A percentile compares a stretch with the other conserved stretches of the same genome.
These are phyloP conservation scores for Solanum gracilifrons DNA, from an alignment of 257 asterid species.

Conservation along the genomic window DNA sequence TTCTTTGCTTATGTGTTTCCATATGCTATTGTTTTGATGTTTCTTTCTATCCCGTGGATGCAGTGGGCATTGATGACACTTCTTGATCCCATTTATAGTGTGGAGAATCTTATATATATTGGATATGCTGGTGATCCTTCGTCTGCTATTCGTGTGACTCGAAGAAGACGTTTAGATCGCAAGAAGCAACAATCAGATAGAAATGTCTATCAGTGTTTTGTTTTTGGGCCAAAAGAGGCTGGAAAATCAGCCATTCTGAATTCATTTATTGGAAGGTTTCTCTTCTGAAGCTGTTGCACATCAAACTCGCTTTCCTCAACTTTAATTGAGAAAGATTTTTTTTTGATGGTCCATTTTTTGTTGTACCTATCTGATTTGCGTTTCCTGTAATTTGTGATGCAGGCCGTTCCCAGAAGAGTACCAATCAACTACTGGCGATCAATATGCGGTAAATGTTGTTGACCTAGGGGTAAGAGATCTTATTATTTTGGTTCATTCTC, in stretches of 20 bases:
- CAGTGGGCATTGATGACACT: slow-evolving; percentile 98
- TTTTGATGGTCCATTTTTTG: neutral
- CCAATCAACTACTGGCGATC: slow-evolving; percentile 43
- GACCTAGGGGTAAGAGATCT: slow-evolving; percentile 42
- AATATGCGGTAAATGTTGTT: slow-evolving; percentile 61
- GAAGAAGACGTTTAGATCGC: slow-evolving; percentile 85
- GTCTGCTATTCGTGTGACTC: slow-evolving; percentile 70
- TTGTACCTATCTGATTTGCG: neutral
- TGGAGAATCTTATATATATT: slow-evolving; percentile 75
- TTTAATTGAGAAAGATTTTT: neutral
- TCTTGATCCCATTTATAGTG: slow-evolving; percentile 70
- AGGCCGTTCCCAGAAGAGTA: slow-evolving; percentile 79
- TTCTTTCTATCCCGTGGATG: neutral
- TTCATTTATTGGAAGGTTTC: slow-evolving; percentile 76
- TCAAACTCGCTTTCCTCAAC: neutral
- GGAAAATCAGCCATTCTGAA: slow-evolving; percentile 80
- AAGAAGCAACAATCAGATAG: slow-evolving; percentile 81
- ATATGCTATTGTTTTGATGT: neutral
- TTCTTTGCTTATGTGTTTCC: neutral
- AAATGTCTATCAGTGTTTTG: slow-evolving; percentile 80
- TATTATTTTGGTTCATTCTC: neutral
- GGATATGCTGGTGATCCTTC: slow-evolving; percentile 88
- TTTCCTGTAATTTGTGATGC: neutral
- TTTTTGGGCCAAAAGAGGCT: slow-evolving; percentile 85
- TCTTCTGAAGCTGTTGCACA: slow-evolving; percentile 2